Conservation (phyloP, 331 rosid species). For the Malus hybrid region DNA sequence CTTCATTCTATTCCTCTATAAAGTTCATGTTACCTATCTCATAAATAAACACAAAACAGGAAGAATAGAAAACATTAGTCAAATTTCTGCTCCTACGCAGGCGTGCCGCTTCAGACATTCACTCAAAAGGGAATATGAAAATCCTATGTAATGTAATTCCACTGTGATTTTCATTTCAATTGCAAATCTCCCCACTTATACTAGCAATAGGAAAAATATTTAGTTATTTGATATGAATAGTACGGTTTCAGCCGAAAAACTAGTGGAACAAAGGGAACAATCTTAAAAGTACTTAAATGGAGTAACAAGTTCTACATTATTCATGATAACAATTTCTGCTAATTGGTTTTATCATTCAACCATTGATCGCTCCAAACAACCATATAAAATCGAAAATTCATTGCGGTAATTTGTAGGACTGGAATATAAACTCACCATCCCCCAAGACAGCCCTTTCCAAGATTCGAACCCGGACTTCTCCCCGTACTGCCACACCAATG, state of each 20-base stretch:
- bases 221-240: neutral
- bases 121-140: neutral
- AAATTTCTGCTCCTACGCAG: neutral
- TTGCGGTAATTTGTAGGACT: neutral
- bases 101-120: neutral
- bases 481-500: slow-evolving; percentile 90
- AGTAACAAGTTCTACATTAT: neutral
- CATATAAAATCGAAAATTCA: neutral
- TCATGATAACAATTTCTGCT: neutral
- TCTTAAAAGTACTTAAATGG: neutral
- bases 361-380: neutral
- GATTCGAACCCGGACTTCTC: slow-evolving; percentile 66
- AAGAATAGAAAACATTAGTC: neutral
- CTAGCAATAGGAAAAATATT: neutral
- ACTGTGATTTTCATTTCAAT: neutral
- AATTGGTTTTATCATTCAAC: neutral
- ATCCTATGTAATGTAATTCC: neutral
- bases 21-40: neutral
- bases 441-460: slow-evolving; percentile 97
- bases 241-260: neutral
- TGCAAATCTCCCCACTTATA: neutral
- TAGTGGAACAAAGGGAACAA: neutral
- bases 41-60: neutral
- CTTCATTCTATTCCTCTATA: neutral
- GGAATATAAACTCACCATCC: slow-evolving; percentile 71